phyloP scores from a whole-genome alignment of 441 rosid species.

The Arabidopsis lyrata region DNA sequence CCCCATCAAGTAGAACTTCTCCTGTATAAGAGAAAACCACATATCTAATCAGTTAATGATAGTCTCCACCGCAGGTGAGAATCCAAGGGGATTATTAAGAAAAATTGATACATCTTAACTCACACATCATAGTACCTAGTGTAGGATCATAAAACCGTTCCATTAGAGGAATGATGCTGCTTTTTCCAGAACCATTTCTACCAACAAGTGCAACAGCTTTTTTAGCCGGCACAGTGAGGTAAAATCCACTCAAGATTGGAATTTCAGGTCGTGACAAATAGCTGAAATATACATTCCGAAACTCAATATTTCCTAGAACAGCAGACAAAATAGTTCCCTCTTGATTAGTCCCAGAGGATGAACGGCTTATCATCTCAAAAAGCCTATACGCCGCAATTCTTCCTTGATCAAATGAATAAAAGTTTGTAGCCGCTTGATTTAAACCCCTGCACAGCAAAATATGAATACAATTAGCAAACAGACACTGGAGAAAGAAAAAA shows the following conservation, averaged over 20 bases:
- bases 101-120: constrained; percentile 22
- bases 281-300: constrained; percentile 97
- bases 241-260: constrained; percentile 97
- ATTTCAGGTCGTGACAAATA: constrained; percentile 98
- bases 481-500: constrained; percentile 20
- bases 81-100: constrained; percentile 13
- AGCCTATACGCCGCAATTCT: constrained; percentile 97
- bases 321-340: constrained; percentile 70
- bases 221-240: constrained; percentile 96
- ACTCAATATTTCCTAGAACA: constrained; percentile 95
- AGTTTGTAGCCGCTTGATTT: constrained; percentile 99
- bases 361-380: constrained; percentile 97
- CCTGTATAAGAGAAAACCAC: constrained; percentile 61
- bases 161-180: constrained; percentile 98
- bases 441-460: constrained; percentile 71
- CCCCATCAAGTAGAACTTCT: constrained; percentile 98
- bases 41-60: constrained; percentile 33
- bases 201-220: constrained; percentile 99
- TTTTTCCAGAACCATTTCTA: constrained; percentile 98
- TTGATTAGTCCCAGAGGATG: constrained; percentile 74
- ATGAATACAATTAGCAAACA: constrained; percentile 25
- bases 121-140: constrained; percentile 63
- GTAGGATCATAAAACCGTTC: constrained; percentile 99
- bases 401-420: constrained; percentile 99
- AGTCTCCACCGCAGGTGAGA: constrained; percentile 19